A percentile compares a stretch with the other conserved stretches of the same genome.
phyloP scores from a whole-genome alignment of 176 grass and related monocot species.

The Typha latifolia region DNA sequence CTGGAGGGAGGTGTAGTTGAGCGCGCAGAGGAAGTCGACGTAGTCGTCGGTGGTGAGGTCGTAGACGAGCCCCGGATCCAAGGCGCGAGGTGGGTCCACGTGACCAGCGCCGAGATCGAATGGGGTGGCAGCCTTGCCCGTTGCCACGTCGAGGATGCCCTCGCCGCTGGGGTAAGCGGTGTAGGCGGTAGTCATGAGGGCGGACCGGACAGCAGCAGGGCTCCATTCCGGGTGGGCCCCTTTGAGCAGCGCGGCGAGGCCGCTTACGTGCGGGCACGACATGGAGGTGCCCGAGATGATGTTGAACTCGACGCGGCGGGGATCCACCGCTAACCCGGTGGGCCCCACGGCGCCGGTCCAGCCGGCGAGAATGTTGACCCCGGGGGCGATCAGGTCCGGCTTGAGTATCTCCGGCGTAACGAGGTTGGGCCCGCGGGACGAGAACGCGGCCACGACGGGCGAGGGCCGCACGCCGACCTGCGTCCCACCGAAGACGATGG shows the following conservation, averaged over 20 bases:
- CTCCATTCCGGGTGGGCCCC: constrained; percentile 73
- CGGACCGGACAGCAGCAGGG: constrained; percentile 66
- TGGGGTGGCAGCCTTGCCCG: constrained; percentile 44
- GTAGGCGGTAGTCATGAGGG: constrained; percentile 86
- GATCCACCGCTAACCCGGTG: constrained; percentile 44
- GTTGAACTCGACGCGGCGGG: constrained; percentile 64
- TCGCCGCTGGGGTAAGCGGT: constrained; percentile 42
- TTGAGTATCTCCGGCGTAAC: constrained; percentile 68
- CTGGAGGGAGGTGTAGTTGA: constrained; percentile 59
- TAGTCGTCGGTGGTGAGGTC: constrained; percentile 60
- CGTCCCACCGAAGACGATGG: constrained; percentile 62
- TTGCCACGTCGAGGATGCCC: constrained; percentile 67
- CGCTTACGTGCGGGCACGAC: constrained; percentile 97
- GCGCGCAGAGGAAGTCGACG: constrained; percentile 88
- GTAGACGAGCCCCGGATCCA: constrained; percentile 77
- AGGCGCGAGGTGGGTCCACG: constrained; percentile 70
- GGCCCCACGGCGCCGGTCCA: constrained; percentile 68
- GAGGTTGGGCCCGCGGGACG: constrained; percentile 69
- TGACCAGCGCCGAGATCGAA: constrained; percentile 84
- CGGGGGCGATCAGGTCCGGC: constrained; percentile 79
- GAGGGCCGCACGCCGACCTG: constrained; percentile 69
- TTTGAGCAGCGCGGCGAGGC: constrained; percentile 63
- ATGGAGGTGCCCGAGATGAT: constrained; percentile 96
- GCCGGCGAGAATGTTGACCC: constrained; percentile 82
- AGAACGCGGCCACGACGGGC: constrained; percentile 89